Conservation (phyloP, 2,329 filamentous ascomycete genomes). For the Fonsecaea pugnacius region DNA sequence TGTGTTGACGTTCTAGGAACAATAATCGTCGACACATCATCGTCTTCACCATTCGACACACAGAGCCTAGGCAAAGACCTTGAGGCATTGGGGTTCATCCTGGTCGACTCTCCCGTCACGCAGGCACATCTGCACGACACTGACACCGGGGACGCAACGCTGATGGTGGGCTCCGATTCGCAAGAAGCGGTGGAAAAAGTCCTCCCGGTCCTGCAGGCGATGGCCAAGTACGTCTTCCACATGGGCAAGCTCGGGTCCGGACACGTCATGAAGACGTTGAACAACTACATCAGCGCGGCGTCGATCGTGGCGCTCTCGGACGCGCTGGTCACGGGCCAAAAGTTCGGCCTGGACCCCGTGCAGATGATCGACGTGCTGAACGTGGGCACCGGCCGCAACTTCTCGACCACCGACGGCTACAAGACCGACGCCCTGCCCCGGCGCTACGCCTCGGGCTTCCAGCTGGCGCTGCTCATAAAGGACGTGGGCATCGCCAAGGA, state of each 20-base stretch:
- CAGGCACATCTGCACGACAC: conserved; percentile 34
- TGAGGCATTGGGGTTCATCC: conserved; percentile 20
- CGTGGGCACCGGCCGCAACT: conserved; percentile 45
- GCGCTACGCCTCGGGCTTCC: conserved; percentile 33
- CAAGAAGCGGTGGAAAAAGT: conserved; percentile 28
- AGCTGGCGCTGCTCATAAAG: conserved; percentile 33
- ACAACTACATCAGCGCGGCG: conserved; percentile 35
- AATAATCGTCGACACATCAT: conserved; percentile 35
- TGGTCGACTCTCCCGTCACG: conserved; percentile 34
- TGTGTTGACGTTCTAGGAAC: conserved; percentile 17
- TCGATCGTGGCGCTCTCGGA: conserved; percentile 33
- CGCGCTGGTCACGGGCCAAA: conserved; percentile 31
- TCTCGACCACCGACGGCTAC: conserved; percentile 43
- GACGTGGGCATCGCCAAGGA: conserved; percentile 35
- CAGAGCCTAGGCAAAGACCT: conserved; percentile 31
- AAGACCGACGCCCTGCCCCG: conserved; percentile 34
- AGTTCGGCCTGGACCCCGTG: conserved; percentile 34
- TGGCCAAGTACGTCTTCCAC: conserved; percentile 36
- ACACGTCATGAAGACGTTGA: conserved; percentile 36
- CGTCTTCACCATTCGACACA: conserved; percentile 35
- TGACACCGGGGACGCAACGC: conserved; percentile 33
- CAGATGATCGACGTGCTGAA: conserved; percentile 50
- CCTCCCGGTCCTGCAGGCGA: conserved; percentile 31
- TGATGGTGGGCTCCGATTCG: conserved; percentile 34
- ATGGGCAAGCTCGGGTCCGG: conserved; percentile 34